Conservation (phyloP, 768 basidiomycete species). For the Psilocybe cyanescens region DNA sequence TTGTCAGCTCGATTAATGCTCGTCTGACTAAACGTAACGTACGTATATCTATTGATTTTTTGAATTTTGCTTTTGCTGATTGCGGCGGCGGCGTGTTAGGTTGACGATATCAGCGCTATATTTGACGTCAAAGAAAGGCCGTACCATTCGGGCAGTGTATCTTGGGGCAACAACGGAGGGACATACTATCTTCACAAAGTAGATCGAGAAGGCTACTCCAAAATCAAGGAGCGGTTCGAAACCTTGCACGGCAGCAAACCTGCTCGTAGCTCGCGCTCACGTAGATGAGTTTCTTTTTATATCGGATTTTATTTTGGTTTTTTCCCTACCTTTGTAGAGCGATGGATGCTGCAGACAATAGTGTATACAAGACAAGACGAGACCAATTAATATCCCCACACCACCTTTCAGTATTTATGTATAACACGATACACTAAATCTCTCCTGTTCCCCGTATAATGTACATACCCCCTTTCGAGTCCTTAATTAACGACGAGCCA, state of each 20-base stretch:
- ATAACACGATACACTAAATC: conserved; percentile 1
- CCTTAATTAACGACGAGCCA: not conserved
- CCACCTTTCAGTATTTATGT: conserved; percentile 10
- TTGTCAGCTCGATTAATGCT: conserved; percentile 71
- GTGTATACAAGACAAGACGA: too few species aligned
- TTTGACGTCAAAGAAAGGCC: conserved; percentile 73
- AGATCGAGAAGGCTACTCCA: conserved; percentile 71
- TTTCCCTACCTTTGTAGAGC: not conserved
- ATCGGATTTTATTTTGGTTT: conserved; percentile 3
- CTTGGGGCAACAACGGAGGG: conserved; percentile 77
- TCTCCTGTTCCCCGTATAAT: not conserved
- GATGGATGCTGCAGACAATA: too few species aligned
- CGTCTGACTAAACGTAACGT: conserved; percentile 87
- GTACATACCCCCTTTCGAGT: conserved; percentile 8
- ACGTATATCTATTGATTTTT: conserved; percentile 22
- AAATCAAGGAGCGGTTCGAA: conserved; percentile 60
- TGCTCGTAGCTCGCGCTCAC: conserved; percentile 32
- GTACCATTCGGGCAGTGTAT: conserved; percentile 77
- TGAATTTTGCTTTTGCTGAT: not conserved
- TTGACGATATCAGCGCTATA: conserved; percentile 81
- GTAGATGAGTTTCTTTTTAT: conserved; percentile 24
- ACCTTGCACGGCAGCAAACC: conserved; percentile 38
- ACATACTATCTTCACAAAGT: conserved; percentile 79
- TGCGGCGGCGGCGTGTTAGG: conserved; percentile 35
- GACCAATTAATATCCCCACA: too few species aligned